Conservation (phyloP, 768 basidiomycete genomes). For the Lentinula raphanica region DNA sequence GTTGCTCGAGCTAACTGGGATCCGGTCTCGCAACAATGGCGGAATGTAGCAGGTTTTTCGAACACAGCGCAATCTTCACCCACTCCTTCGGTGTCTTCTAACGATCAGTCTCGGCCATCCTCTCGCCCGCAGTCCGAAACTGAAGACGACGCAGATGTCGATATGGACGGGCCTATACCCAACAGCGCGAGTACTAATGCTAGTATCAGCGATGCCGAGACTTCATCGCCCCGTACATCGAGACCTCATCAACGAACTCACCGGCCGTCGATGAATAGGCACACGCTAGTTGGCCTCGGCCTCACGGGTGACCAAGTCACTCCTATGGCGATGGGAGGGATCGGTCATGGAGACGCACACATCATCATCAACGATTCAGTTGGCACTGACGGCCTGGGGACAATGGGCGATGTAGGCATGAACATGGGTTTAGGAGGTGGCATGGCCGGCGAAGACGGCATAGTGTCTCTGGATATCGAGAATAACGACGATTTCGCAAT, state of each 20-base stretch:
- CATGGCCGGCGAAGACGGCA: conserved; percentile 67
- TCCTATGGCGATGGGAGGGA: conserved; percentile 1
- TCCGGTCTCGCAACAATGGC: conserved; percentile 3
- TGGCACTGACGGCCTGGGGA: conserved; percentile 28
- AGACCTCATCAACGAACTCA: conserved; percentile 2
- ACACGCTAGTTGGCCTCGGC: conserved; percentile 1
- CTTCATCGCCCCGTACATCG: not conserved
- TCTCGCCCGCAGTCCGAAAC: conserved; percentile 39
- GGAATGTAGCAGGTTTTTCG: not conserved
- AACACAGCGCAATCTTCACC: conserved; percentile 6
- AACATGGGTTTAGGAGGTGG: conserved; percentile 24
- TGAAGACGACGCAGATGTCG: conserved; percentile 66
- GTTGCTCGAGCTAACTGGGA: conserved; percentile 48
- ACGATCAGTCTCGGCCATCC: conserved; percentile 6
- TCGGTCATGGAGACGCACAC: conserved; percentile 31
- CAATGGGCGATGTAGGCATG: conserved; percentile 6
- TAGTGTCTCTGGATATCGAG: conserved; percentile 71
- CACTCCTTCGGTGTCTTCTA: conserved; percentile 8
- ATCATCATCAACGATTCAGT: conserved; percentile 47
- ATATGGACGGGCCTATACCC: conserved; percentile 25
- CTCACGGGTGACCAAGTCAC: conserved; percentile 1
- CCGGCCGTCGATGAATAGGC: conserved; percentile 5
- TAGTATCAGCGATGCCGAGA: not conserved
- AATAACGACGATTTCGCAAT: conserved; percentile 86
- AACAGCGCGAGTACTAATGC: conserved; percentile 3